A percentile compares a stretch with the other conserved stretches of the same genome.
phyloP scores from a whole-genome alignment of 2,329 filamentous ascomycete genomes.

The Botrytis aclada region DNA sequence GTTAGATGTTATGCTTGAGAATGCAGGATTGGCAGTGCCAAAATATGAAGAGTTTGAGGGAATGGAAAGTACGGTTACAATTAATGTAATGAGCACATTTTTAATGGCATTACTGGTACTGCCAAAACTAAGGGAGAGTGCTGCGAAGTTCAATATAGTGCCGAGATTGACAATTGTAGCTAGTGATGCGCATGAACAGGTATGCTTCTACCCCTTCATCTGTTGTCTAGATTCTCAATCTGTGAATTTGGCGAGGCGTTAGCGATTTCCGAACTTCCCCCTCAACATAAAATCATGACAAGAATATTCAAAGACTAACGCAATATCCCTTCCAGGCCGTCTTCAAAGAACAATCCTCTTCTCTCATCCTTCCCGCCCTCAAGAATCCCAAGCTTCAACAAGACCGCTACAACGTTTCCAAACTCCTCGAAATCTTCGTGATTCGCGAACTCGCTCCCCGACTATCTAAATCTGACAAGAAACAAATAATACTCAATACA shows the following conservation, averaged over 20 bases:
- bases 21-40: conserved; percentile 31
- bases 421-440: conserved; percentile 38
- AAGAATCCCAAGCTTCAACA: conserved; percentile 26
- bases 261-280: background rate
- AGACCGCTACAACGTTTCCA: conserved; percentile 39
- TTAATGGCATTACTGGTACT: conserved; percentile 35
- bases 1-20: conserved; percentile 47
- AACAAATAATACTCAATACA: conserved; percentile 37
- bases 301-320: background rate
- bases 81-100: conserved; percentile 38
- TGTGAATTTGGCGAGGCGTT: background rate
- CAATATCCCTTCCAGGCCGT: conserved; percentile 24
- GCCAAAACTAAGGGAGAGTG: conserved; percentile 32
- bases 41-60: conserved; percentile 30
- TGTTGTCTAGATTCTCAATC: background rate
- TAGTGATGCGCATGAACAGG: conserved; percentile 33
- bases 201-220: conserved; percentile 3
- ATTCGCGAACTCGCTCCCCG: conserved; percentile 36
- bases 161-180: conserved; percentile 32
- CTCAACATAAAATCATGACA: background rate
- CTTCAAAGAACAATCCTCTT: conserved; percentile 30
- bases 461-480: conserved; percentile 28
- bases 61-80: conserved; percentile 32
- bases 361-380: conserved; percentile 29
- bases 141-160: conserved; percentile 24